A percentile compares a stretch with the other conserved stretches of the same genome.
Conservation (phyloP, 495 filamentous ascomycete genomes). For the Hypoxylon cercidicola region DNA sequence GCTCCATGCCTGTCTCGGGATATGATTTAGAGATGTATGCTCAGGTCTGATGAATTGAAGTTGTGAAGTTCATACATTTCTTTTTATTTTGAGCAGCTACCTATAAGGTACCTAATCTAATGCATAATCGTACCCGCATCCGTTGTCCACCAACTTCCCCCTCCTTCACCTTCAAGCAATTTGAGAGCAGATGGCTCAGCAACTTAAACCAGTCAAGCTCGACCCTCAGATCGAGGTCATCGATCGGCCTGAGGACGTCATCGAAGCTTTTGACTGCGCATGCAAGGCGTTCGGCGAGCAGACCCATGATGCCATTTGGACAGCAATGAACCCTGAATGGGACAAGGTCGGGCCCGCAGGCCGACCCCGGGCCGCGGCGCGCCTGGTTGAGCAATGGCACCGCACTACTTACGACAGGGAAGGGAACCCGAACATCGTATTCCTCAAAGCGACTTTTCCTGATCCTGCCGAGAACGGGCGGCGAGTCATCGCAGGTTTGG, state of each 20-base stretch:
- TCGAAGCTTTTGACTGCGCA: conserved; percentile 32
- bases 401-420: conserved; percentile 41
- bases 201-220: conserved; percentile 6
- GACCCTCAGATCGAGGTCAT: conserved; percentile 35
- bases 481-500: conserved; percentile 50
- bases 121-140: neutral
- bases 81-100: too few species aligned
- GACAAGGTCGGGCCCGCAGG: conserved; percentile 48
- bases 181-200: conserved; percentile 12
- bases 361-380: conserved; percentile 35
- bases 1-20: too few species aligned
- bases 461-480: conserved; percentile 16
- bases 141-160: conserved; percentile 6
- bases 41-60: too few species aligned
- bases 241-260: conserved; percentile 27
- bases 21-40: too few species aligned
- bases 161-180: neutral
- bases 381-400: conserved; percentile 48
- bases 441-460: conserved; percentile 56
- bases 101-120: neutral
- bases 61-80: too few species aligned
- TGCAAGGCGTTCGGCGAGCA: conserved; percentile 55
- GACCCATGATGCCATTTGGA: conserved; percentile 54
- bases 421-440: conserved; percentile 55
- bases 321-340: conserved; percentile 56